phyloP scores from a whole-genome alignment of 345 rosid genomes.

The Lagerstroemia speciosa region DNA sequence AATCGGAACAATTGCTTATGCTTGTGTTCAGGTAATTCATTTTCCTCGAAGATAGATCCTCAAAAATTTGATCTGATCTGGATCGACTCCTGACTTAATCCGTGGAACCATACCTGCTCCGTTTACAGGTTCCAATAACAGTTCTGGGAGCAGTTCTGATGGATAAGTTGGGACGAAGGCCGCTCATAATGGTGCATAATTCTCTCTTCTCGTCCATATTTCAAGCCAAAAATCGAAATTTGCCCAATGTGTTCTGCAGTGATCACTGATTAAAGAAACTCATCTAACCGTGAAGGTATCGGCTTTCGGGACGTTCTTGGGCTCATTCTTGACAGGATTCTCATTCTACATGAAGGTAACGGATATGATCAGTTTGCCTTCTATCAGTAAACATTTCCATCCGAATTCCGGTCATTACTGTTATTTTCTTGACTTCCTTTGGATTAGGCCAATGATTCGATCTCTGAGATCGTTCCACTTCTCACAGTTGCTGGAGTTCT shows the following conservation, averaged over 20 bases:
- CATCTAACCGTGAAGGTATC: conserved; percentile 38
- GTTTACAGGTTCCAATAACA: conserved; percentile 63
- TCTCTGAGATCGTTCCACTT: conserved; percentile 56
- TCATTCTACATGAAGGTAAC: conserved; percentile 67
- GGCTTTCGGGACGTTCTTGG: conserved; percentile 63
- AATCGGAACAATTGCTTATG: conserved; percentile 70
- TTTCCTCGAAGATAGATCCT: background rate
- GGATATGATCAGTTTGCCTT: background rate
- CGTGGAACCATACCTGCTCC: background rate
- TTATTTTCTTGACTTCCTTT: background rate
- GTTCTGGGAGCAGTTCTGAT: conserved; percentile 62
- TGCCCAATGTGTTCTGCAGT: background rate
- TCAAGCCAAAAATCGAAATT: background rate
- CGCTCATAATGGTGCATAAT: conserved; percentile 66
- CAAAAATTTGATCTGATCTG: background rate
- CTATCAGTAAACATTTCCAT: background rate
- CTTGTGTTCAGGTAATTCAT: conserved; percentile 58
- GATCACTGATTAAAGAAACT: background rate
- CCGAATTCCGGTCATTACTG: background rate
- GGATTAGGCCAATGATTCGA: conserved; percentile 43
- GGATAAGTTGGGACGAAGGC: conserved; percentile 81
- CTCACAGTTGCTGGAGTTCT: conserved; percentile 68
- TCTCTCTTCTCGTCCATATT: background rate
- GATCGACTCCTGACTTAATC: background rate
- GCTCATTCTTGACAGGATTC: conserved; percentile 66